These are phyloP conservation scores for Incumbomyces delicatus DNA, from an alignment of 2,329 filamentous ascomycete species.

Conservation along the genomic window DNA sequence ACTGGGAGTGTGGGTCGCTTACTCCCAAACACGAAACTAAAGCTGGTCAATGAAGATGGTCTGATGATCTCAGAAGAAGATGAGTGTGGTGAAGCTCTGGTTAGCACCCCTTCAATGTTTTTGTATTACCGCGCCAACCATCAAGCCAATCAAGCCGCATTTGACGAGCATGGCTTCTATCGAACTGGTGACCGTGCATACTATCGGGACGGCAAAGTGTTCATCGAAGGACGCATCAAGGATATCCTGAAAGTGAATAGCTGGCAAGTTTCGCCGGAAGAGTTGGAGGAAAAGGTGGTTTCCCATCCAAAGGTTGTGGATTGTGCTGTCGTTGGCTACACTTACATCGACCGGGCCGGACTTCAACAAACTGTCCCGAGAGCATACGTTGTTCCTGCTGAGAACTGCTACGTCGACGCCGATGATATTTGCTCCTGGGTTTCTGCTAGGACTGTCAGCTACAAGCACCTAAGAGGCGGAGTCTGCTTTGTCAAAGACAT, in stretches of 20 bases:
- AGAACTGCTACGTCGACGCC: constrained; percentile 11
- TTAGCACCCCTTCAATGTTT: constrained; percentile 30
- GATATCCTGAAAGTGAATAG: constrained; percentile 37
- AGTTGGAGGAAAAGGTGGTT: constrained; percentile 35
- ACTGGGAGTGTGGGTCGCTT: constrained; percentile 40
- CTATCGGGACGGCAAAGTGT: constrained; percentile 28
- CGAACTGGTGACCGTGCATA: constrained; percentile 35
- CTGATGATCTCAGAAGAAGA: constrained; percentile 23
- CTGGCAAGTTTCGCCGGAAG: constrained; percentile 41
- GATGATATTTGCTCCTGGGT: constrained; percentile 24
- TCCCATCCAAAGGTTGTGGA: constrained; percentile 34
- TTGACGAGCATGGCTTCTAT: constrained; percentile 32
- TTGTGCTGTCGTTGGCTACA: constrained; percentile 37
- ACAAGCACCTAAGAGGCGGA: constrained; percentile 39
- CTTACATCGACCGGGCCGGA: constrained; percentile 23
- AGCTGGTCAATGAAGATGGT: constrained; percentile 28
- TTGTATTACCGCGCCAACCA: constrained; percentile 29
- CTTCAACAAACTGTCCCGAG: constrained; percentile 29
- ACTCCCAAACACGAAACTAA: constrained; percentile 28
- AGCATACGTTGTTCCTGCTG: constrained; percentile 36
- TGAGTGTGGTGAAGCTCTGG: constrained; percentile 28
- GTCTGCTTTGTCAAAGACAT: constrained; percentile 41
- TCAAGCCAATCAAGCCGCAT: constrained; percentile 22
- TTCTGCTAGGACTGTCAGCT: constrained; percentile 31
- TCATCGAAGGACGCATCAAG: constrained; percentile 33